These are phyloP conservation scores for Marchantia polymorpha DNA, from an alignment of 225 moss, liverwort and hornwort genomes.

Conservation along the genomic window DNA sequence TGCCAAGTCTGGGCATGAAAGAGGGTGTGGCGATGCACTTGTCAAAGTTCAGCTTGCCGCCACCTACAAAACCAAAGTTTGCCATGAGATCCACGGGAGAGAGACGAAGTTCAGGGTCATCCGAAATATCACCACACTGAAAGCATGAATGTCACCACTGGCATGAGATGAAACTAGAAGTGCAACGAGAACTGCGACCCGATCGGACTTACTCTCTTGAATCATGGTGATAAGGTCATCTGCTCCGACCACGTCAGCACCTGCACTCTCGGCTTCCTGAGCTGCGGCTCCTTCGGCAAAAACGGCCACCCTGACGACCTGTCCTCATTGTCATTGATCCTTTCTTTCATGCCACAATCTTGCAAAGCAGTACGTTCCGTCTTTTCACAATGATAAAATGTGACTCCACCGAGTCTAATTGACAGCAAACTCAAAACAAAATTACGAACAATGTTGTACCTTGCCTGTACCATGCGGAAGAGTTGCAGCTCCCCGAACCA, in stretches of 20 bases:
- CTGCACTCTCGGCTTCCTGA: constrained; percentile 87
- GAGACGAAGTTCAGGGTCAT: not conserved
- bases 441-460: constrained; percentile 31
- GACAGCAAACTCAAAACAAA: not conserved
- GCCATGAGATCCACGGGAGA: not conserved
- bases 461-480: constrained; percentile 98
- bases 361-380: not conserved
- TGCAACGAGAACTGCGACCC: not conserved
- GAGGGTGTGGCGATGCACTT: constrained; percentile 95
- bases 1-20: constrained; percentile 96
- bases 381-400: not conserved
- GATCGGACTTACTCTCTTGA: constrained; percentile 66
- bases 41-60: constrained; percentile 93
- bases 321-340: constrained; percentile 36
- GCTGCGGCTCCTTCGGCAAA: constrained; percentile 96
- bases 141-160: too few species aligned
- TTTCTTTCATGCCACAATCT: constrained; percentile 8
- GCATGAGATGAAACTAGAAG: not conserved
- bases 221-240: constrained; percentile 85
- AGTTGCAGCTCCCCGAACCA: constrained; percentile 96
- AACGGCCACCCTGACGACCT: constrained; percentile 98
- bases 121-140: too few species aligned
- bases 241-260: constrained; percentile 94
- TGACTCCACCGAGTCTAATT: too few species aligned
- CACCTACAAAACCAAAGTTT: constrained; percentile 52